Conservation (phyloP, 1,284 basidiomycete species). For the Fomitiporia mediterranea region DNA sequence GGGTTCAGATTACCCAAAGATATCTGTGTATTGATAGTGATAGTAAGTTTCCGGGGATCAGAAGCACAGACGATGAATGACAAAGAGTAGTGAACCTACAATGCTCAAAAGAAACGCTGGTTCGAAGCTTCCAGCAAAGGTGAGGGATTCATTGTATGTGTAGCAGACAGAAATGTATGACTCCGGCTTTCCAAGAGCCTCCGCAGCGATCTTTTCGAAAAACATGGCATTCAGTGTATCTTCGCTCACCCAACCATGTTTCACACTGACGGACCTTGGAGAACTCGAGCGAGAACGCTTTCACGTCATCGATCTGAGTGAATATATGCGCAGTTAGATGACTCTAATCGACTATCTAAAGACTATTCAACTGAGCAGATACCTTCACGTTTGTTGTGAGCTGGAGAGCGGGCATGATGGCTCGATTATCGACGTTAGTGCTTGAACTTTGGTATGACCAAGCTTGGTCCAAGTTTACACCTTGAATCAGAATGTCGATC, state of each 20-base stretch:
- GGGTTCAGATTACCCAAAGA: slow-evolving; percentile 53
- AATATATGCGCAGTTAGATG: not conserved
- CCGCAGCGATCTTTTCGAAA: slow-evolving; percentile 39
- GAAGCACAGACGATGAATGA: not conserved
- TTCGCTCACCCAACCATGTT: not conserved
- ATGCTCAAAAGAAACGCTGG: slow-evolving; percentile 55
- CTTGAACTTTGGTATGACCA: no score
- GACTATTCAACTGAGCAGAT: no score
- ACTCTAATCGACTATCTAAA: slow-evolving; percentile 1
- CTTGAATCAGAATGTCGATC: no score
- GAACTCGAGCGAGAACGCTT: slow-evolving; percentile 52
- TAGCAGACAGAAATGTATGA: slow-evolving; percentile 46
- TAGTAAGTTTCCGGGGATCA: not conserved
- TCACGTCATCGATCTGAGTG: slow-evolving; percentile 42
- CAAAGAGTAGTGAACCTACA: slow-evolving; percentile 34
- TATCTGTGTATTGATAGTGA: slow-evolving; percentile 32
- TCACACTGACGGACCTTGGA: slow-evolving; percentile 43
- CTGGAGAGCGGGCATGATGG: slow-evolving; percentile 51
- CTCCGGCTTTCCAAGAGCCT: slow-evolving; percentile 51
- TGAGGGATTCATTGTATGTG: slow-evolving; percentile 51
- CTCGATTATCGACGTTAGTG: no score
- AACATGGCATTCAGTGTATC: not conserved
- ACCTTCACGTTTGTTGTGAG: slow-evolving; percentile 59
- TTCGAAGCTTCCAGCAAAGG: slow-evolving; percentile 56
- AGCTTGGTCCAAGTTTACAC: no score